phyloP scores from a whole-genome alignment of 768 basidiomycete genomes.

The Termitomyces sp. region DNA sequence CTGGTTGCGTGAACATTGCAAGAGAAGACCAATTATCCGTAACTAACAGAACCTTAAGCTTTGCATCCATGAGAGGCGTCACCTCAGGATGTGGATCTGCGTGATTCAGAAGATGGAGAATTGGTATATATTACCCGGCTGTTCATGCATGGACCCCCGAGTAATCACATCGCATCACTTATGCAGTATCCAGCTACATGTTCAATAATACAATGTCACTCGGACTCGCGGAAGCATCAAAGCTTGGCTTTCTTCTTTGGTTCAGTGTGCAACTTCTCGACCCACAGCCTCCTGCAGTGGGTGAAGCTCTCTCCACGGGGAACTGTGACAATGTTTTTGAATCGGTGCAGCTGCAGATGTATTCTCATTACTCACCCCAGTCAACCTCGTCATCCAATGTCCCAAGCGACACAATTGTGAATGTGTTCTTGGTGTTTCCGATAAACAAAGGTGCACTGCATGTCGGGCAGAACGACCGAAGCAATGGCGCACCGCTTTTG shows the following conservation, averaged over 20 bases:
- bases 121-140: not conserved
- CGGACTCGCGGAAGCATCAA: not conserved
- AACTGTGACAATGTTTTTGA: conserved; percentile 10
- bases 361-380: conserved; percentile 23
- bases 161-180: too few relatives aligned
- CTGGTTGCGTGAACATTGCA: too few relatives aligned
- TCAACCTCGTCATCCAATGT: conserved; percentile 24
- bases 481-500: conserved; percentile 16
- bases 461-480: conserved; percentile 21
- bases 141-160: too few relatives aligned
- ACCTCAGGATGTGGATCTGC: too few relatives aligned
- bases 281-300: conserved; percentile 17
- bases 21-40: too few relatives aligned
- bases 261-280: conserved; percentile 18
- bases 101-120: not conserved
- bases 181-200: not conserved
- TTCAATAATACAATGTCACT: too few relatives aligned
- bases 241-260: conserved; percentile 10
- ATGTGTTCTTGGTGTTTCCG: conserved; percentile 10
- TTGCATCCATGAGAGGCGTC: too few relatives aligned
- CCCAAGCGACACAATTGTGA: conserved; percentile 22
- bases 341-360: not conserved
- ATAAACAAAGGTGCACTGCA: conserved; percentile 23
- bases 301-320: conserved; percentile 23
- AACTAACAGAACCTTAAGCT: too few relatives aligned